These are phyloP conservation scores for Tolypocladium tropicale DNA, from an alignment of 2,329 filamentous ascomycete genomes.

Conservation along the genomic window DNA sequence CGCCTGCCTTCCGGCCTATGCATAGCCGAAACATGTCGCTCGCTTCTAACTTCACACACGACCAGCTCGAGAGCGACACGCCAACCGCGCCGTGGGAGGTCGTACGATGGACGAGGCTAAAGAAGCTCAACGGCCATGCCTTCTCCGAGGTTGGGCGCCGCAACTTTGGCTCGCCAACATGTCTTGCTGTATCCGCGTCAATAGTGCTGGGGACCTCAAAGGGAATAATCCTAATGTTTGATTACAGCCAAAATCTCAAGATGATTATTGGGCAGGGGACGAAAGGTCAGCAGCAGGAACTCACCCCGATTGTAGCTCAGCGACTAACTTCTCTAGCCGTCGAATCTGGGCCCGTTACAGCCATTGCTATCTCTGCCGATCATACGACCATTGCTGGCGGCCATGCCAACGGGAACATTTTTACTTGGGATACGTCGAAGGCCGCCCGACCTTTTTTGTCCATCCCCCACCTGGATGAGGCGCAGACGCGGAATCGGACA, in stretches of 20 bases:
- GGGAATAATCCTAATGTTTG: constrained; percentile 89
- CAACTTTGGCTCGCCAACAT: constrained; percentile 87
- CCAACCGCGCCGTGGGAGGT: constrained; percentile 89
- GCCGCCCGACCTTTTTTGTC: constrained; percentile 81
- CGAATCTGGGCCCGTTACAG: constrained; percentile 79
- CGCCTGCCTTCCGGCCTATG: constrained; percentile 64
- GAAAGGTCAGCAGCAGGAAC: constrained; percentile 49
- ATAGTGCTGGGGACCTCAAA: constrained; percentile 91
- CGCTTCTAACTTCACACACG: constrained; percentile 56
- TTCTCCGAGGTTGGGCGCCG: constrained; percentile 89
- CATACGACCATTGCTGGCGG: constrained; percentile 86
- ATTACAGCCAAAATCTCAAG: constrained; percentile 93
- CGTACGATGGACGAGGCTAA: constrained; percentile 87
- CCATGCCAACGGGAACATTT: constrained; percentile 83
- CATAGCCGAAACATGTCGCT: constrained; percentile 77
- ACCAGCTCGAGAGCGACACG: constrained; percentile 56
- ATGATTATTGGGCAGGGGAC: constrained; percentile 89
- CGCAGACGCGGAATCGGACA: constrained; percentile 53
- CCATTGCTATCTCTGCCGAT: constrained; percentile 85
- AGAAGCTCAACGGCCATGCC: constrained; percentile 77
- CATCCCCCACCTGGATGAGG: constrained; percentile 65
- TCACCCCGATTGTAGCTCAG: background rate
- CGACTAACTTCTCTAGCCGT: constrained; percentile 50
- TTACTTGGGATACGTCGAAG: constrained; percentile 87
- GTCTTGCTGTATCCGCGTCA: constrained; percentile 74